Base-by-base conservation (phyloP, 2,329 filamentous ascomycete genomes). In the Pezicula carpinea region DNA sequence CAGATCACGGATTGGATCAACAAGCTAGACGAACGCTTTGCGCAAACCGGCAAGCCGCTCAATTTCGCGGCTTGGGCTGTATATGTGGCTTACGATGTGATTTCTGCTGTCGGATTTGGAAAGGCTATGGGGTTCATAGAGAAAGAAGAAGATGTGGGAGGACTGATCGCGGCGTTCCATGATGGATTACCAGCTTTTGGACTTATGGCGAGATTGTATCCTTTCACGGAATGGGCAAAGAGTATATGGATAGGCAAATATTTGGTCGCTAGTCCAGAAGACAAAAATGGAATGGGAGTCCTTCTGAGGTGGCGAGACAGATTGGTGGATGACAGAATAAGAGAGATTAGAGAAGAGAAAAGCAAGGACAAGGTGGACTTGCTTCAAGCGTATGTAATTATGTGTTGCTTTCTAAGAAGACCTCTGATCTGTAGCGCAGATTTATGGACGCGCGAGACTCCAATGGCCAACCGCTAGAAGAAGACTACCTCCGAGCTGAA, bases 251-350 rank as follows among this genome's bases (percentile, higher is more conserved):
- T 79, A 26, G 66, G 70, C 46, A 73, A 76, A 49, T 77, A 74
- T 53, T 64, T 80, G 2, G 72, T 79, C 8, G 74, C 76, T 7
- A 73, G 63, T 31, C 75, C 77, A 0, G 69, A 77, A 39, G 70
- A 81, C 29, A 62, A 76, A 33, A 72, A 68, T 11, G 77, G 76
- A 1, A 77, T 80, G 29, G 77, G 77, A 1, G 72, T 69, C 1
- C 56, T 80, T 46, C 80, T 81, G 75, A 67, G 74, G 7, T 80
- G 80, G 59, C 73, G 77, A 4, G 77, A 82, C 53, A 67, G 68
- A 21, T 66, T 81, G 2, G 70, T 81, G 47, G 57, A 63, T 18
- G 62, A 77, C 51, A 69, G 78, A 1, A 61, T 71, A 19, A 59
- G 67, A 21, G 73, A 77, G 43, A 66, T 79, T 17, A 65, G 72